Base-by-base conservation (phyloP, 208 protist species). In the Borovskyia barvae region DNA sequence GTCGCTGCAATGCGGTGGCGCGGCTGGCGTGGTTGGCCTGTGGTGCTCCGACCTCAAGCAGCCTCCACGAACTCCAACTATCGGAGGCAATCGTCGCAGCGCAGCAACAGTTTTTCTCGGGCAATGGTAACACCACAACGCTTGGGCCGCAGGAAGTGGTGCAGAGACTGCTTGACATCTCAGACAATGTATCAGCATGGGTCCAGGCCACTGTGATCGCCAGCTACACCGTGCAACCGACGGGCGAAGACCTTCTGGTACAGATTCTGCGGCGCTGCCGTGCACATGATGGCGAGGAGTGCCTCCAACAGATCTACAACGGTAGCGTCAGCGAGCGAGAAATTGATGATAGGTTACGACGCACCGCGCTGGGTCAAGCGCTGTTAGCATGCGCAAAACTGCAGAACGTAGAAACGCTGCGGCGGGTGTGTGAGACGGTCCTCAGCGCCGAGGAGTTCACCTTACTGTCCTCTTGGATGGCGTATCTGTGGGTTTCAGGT, bases 291-390 rank as follows among this genome's bases (percentile, higher is more conserved):
- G 78, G 76, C 4, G 76, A 79, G 2, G 57, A 32, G 7, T 19
- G 52, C 24, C 45, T 90, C 12, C 24, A 41, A 1, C 37, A 39
- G 7, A 72, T 87, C 20, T 54, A 72, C 35, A 40, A 43, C 2
- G 66, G 80, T 50, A 80, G 74, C 20, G 68, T 80, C 39, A 89
- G 83, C 52, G 87, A 93, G 58, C 71, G 67, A 2, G 87, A 93
- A 42, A 78, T 71, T 54, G 51, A 75, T 8, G 40, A 42, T 25
- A 47, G 41, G 5, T 40, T 90, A 54, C 62, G 70, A 39, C 22
- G 37, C 35, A 90, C 83, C 20, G 81, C 87, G 15, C 66, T 82
- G 36, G 87, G 83, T 0, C 49, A 65, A 35, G 72, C 82, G 49
- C 26, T 93, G 11, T 15, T 65, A 4, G 39, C 51, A 9, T 70